Base-by-base conservation (phyloP, 2,329 filamentous ascomycete genomes). In the Alternaria gaisen region DNA sequence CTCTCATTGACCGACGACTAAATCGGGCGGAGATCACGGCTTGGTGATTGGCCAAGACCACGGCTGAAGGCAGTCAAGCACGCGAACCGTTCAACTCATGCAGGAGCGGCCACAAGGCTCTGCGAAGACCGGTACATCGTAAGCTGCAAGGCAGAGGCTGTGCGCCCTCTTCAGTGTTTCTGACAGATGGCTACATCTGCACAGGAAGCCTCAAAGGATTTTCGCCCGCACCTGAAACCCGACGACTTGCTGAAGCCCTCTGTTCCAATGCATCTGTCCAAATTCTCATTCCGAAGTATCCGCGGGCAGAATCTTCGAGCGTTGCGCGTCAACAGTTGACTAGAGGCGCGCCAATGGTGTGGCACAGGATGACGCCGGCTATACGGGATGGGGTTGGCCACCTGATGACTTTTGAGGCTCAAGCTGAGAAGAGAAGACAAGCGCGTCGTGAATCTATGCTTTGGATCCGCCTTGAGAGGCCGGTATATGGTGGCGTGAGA, bases 1-100 rank as follows among this genome's bases (percentile, higher is more conserved):
- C 61, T 30, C 59, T 62, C 52, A 61, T 64, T 72, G 70, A 72
- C 70, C 71, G 70, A 67, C 65, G 64, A 42, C 59, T 57, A 53
- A 47, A 67, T 67, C 60, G 56, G 68, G 68, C 63, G 64, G 54
- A 58, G 58, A 62, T 56, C 34, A 51, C 53, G 51, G 42, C 47
- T 47, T 22, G 10, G 48, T 66, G 65, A 71, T 72, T 73, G 71
- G 71, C 30, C 48, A 58, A 36, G 53, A 36, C 36, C 48, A 64
- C 60, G 63, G 58, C 56, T 54, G 64, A 54, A 55, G 51, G 59
- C 34, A 43, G 59, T 56, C 58, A 63, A 58, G 55, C 53, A 65
- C 64, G 58, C 63, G 61, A 66, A 66, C 58, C 57, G 60, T 56
- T 63, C 56, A 53, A 60, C 43, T 26, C 48, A 50, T 53, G 48